Conservation (phyloP, 495 filamentous ascomycete species). For the Lophium mytilinum region DNA sequence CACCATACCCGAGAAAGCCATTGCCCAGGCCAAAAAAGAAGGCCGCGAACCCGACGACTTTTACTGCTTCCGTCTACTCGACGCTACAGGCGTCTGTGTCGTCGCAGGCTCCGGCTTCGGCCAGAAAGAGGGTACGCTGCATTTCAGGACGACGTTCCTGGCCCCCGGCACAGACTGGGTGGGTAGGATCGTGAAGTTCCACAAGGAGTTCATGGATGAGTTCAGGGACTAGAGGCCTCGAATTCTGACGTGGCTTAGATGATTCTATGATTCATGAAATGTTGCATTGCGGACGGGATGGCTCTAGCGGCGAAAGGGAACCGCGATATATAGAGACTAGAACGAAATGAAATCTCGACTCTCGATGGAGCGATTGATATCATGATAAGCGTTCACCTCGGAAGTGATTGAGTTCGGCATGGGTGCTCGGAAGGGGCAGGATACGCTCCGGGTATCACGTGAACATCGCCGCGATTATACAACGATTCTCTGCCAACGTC, state of each 20-base stretch:
- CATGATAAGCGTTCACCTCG: too few relatives aligned
- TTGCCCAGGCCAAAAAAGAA: constrained; percentile 64
- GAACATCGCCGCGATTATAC: too few relatives aligned
- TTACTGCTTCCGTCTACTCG: constrained; percentile 82
- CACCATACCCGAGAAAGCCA: constrained; percentile 62
- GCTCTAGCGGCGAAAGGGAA: too few relatives aligned
- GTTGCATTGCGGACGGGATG: not conserved
- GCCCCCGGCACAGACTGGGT: constrained; percentile 96
- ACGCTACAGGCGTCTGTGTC: constrained; percentile 92
- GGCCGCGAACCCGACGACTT: constrained; percentile 78
- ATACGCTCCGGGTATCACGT: too few relatives aligned
- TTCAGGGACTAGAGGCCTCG: constrained; percentile 36
- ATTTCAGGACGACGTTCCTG: constrained; percentile 95
- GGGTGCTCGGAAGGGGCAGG: too few relatives aligned
- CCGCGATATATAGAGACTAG: too few relatives aligned
- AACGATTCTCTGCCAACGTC: too few relatives aligned
- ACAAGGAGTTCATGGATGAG: constrained; percentile 84
- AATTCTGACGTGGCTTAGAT: not conserved
- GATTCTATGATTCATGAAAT: not conserved
- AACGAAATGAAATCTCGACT: too few relatives aligned
- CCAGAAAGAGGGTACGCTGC: constrained; percentile 81
- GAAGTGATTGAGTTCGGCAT: too few relatives aligned
- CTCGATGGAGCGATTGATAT: too few relatives aligned
- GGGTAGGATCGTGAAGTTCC: constrained; percentile 78
- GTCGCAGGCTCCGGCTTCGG: constrained; percentile 90